These are phyloP conservation scores for Dicorynia guianensis DNA, from an alignment of 306 rosid species.

Conservation along the genomic window DNA sequence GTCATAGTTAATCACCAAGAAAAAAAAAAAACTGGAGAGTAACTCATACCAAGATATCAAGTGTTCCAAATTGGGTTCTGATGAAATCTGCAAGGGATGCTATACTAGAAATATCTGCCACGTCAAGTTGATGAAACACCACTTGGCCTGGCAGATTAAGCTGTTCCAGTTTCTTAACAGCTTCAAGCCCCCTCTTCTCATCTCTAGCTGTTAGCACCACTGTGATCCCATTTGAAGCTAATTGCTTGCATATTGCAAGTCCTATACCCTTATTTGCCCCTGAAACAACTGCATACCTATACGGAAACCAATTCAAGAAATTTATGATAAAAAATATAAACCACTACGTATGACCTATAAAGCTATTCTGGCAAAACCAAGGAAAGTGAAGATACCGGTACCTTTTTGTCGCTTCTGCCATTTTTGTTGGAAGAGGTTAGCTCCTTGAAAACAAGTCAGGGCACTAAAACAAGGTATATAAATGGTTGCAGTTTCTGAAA, in stretches of 20 bases:
- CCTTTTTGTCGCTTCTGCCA: too few species aligned
- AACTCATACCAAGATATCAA: slow-evolving; percentile 47
- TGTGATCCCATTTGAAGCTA: slow-evolving; percentile 43
- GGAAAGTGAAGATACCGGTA: too few species aligned
- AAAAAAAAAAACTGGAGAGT: too few species aligned
- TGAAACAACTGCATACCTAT: slow-evolving; percentile 39
- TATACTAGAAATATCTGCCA: slow-evolving; percentile 36
- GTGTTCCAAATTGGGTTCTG: slow-evolving; percentile 39
- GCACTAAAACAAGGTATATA: too few species aligned
- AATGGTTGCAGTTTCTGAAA: too few species aligned
- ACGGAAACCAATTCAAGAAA: neutral
- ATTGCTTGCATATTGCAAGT: slow-evolving; percentile 42
- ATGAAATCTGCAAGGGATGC: slow-evolving; percentile 38
- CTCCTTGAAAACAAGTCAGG: too few species aligned
- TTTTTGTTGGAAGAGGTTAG: too few species aligned
- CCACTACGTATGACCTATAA: too few species aligned
- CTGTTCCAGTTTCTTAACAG: slow-evolving; percentile 33
- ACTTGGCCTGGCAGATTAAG: slow-evolving; percentile 31
- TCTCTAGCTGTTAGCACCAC: slow-evolving; percentile 49
- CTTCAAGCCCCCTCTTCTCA: slow-evolving; percentile 42
- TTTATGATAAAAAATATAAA: too few species aligned
- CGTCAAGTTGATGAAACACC: slow-evolving; percentile 50
- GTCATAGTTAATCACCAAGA: too few species aligned
- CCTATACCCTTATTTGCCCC: slow-evolving; percentile 48
- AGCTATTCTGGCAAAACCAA: too few species aligned